Percentiles rank a stretch among this genome's conserved stretches.
These are phyloP conservation scores for Saccharomyces kudriavzevii DNA, from an alignment of 805 yeast genomes.

Conservation along the genomic window DNA sequence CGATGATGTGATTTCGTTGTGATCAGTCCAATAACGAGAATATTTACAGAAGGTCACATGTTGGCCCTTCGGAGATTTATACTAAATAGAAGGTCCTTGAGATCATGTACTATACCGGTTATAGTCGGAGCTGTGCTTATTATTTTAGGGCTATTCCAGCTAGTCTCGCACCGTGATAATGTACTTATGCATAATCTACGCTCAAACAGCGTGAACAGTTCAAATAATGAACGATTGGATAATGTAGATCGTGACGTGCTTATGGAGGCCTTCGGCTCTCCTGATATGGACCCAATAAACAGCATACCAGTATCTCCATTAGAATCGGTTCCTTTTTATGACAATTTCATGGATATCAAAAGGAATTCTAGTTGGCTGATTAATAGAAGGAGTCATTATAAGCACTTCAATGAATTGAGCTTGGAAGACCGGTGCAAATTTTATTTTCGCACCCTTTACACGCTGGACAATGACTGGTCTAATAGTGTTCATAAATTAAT, in stretches of 20 bases:
- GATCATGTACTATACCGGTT: not conserved
- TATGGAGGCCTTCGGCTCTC: not conserved
- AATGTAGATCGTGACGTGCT: not conserved
- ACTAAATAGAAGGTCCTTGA: not conserved
- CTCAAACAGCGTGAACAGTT: not conserved
- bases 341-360: conserved; percentile 3
- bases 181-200: not conserved
- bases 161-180: not conserved
- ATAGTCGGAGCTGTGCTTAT: not conserved
- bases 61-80: not conserved
- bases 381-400: conserved; percentile 2
- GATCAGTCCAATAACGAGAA: not conserved
- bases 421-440: conserved; percentile 9
- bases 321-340: conserved; percentile 10
- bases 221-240: not conserved
- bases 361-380: not conserved
- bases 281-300: not conserved
- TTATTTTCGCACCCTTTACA: conserved; percentile 14
- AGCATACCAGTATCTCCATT: conserved; percentile 12
- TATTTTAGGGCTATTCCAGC: not conserved
- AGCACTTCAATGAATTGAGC: conserved; percentile 8
- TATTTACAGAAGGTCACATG: not conserved
- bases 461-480: conserved; percentile 13
- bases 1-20: not conserved
- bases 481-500: conserved; percentile 7